phyloP scores from a whole-genome alignment of 2,329 filamentous ascomycete species.

The Pyrenochaeta sp. region DNA sequence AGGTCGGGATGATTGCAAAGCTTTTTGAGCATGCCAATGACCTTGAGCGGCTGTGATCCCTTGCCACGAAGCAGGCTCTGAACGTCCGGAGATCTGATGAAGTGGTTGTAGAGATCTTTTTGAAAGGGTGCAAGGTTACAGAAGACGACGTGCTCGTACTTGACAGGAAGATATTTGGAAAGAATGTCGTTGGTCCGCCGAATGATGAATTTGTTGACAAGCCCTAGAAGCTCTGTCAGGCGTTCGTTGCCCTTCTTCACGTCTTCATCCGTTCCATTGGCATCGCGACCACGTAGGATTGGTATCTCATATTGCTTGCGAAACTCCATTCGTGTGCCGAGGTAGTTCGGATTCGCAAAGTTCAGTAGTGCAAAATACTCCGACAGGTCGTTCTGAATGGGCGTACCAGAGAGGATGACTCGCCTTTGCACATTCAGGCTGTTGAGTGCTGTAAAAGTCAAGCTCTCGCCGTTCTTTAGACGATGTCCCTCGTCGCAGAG shows the following conservation, averaged over 20 bases:
- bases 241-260: constrained; percentile 84
- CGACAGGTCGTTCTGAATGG: constrained; percentile 97
- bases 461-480: constrained; percentile 94
- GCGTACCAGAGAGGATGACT: constrained; percentile 95
- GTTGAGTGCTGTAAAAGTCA: constrained; percentile 92
- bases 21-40: constrained; percentile 96
- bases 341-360: constrained; percentile 92
- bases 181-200: constrained; percentile 96
- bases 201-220: constrained; percentile 99
- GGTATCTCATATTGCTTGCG: constrained; percentile 93
- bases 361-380: constrained; percentile 97
- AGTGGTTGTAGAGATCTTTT: constrained; percentile 92
- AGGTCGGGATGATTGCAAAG: constrained; percentile 98
- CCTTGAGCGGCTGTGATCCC: constrained; percentile 93
- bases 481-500: constrained; percentile 97
- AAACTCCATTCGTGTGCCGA: constrained; percentile 90
- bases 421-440: constrained; percentile 87
- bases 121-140: constrained; percentile 95
- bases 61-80: constrained; percentile 91
- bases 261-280: constrained; percentile 84
- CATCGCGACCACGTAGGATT: constrained; percentile 90
- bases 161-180: constrained; percentile 96
- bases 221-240: constrained; percentile 77
- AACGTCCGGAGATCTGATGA: constrained; percentile 94
- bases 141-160: constrained; percentile 99